phyloP scores from a whole-genome alignment of 1,139 yeast genomes.

The Geotrichum macrosporum region DNA sequence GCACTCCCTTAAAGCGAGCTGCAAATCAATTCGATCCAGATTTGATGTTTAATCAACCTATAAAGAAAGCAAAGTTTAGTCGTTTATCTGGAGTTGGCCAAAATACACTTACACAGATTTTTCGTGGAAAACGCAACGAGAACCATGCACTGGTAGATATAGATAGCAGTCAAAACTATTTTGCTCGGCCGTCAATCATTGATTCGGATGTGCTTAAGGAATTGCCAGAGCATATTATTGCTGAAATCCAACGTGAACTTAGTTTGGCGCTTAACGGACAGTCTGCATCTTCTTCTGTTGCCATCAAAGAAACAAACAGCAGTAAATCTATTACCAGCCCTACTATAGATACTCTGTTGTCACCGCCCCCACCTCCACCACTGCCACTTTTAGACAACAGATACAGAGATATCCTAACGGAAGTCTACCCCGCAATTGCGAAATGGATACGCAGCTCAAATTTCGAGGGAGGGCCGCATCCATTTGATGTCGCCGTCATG shows the following conservation, averaged over 20 bases:
- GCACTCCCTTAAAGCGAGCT: conserved; percentile 3
- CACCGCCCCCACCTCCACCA: not conserved
- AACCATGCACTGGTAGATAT: not conserved
- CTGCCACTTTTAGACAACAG: conserved; percentile 3
- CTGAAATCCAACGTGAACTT: conserved; percentile 8
- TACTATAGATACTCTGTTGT: too few relatives aligned
- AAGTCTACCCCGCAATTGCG: conserved; percentile 7
- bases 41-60: not conserved
- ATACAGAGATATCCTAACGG: not conserved
- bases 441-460: conserved; percentile 2
- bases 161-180: conserved; percentile 11
- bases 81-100: conserved; percentile 6
- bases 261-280: not conserved
- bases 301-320: conserved; percentile 1
- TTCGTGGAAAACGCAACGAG: not conserved
- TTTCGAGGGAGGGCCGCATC: conserved; percentile 19
- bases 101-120: conserved; percentile 14
- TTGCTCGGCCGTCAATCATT: conserved; percentile 4
- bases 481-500: conserved; percentile 13
- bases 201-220: conserved; percentile 7
- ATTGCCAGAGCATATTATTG: conserved; percentile 3
- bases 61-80: not conserved
- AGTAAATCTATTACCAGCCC: too few relatives aligned
- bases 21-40: too few relatives aligned
- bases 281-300: too few relatives aligned